Evolutionary conservation across 1,139 yeast genomes (phyloP).

Genomic region (Lodderomyces jiufengensis): DNA sequence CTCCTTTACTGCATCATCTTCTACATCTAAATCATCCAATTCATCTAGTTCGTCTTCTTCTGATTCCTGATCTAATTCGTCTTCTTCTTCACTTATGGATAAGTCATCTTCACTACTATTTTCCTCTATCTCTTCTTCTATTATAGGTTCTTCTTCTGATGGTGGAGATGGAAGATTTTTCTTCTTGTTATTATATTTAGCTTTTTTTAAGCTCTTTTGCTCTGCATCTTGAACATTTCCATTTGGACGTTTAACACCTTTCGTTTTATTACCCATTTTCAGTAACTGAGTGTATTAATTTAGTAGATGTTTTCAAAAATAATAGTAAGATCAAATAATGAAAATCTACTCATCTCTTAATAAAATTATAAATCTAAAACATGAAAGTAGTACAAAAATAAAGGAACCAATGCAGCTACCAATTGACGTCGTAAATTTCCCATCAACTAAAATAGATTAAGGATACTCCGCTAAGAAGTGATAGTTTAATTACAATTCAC

Average conservation of each 20-base stretch:
- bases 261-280: conserved; percentile 19
- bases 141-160: conserved; percentile 14
- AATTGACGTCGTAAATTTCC: no score
- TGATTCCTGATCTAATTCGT: conserved; percentile 18
- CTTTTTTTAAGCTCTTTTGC: conserved; percentile 23
- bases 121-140: conserved; percentile 14
- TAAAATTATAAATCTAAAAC: no score
- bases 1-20: conserved; percentile 17
- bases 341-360: no score
- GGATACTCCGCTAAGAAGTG: no score
- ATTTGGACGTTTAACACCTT: conserved; percentile 30
- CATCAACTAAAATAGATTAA: no score
- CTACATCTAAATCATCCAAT: conserved; percentile 3
- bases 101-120: conserved; percentile 9
- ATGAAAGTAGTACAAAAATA: no score
- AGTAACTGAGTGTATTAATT: conserved; percentile 1
- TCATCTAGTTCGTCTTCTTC: conserved; percentile 15
- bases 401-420: no score
- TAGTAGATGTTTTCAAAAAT: neutral
- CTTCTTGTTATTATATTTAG: conserved; percentile 17
- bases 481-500: no score
- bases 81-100: conserved; percentile 8
- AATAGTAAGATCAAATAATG: no score
- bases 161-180: conserved; percentile 16
- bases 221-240: conserved; percentile 12